A percentile compares a stretch with the other conserved stretches of the same genome.
Evolutionary conservation across 2,329 filamentous ascomycete species (phyloP).

Genomic region (Penicillium sp.): DNA sequence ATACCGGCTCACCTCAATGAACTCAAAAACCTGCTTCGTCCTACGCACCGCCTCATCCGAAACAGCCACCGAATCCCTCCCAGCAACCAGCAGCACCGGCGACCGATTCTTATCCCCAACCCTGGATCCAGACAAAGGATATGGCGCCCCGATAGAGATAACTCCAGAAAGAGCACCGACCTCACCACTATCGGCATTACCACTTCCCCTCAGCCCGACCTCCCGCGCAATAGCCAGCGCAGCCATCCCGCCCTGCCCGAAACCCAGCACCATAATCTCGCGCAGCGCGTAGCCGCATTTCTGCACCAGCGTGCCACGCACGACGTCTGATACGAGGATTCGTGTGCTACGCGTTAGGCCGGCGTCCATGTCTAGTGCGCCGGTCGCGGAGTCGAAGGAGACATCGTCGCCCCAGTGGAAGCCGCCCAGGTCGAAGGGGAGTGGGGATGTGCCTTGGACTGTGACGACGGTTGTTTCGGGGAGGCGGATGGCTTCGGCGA

Average conservation of each 20-base stretch:
- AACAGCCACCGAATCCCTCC: slow-evolving; percentile 49
- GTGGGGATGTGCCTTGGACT: slow-evolving; percentile 65
- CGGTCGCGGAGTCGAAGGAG: slow-evolving; percentile 50
- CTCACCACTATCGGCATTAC: slow-evolving; percentile 7
- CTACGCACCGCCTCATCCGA: slow-evolving; percentile 63
- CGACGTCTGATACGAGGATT: slow-evolving; percentile 51
- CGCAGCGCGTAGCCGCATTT: slow-evolving; percentile 59
- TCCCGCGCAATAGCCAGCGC: slow-evolving; percentile 57
- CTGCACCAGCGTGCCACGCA: slow-evolving; percentile 52
- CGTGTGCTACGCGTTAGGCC: slow-evolving; percentile 54
- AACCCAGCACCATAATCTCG: slow-evolving; percentile 65
- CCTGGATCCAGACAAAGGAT: slow-evolving; percentile 37
- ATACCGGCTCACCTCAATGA: slow-evolving; percentile 68
- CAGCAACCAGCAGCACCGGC: slow-evolving; percentile 44
- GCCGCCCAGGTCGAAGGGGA: slow-evolving; percentile 67
- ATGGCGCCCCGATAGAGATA: slow-evolving; percentile 44
- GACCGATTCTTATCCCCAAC: slow-evolving; percentile 37
- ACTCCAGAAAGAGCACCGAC: slow-evolving; percentile 37
- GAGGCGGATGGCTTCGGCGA: slow-evolving; percentile 67
- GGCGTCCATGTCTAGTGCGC: slow-evolving; percentile 60
- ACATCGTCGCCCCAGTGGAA: slow-evolving; percentile 71
- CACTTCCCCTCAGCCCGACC: slow-evolving; percentile 25
- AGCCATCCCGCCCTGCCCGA: slow-evolving; percentile 65
- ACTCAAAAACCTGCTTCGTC: slow-evolving; percentile 64
- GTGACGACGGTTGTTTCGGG: slow-evolving; percentile 75